A percentile compares a stretch with the other conserved stretches of the same genome.
phyloP scores from a whole-genome alignment of 768 basidiomycete species.

The Auricularia sp. region DNA sequence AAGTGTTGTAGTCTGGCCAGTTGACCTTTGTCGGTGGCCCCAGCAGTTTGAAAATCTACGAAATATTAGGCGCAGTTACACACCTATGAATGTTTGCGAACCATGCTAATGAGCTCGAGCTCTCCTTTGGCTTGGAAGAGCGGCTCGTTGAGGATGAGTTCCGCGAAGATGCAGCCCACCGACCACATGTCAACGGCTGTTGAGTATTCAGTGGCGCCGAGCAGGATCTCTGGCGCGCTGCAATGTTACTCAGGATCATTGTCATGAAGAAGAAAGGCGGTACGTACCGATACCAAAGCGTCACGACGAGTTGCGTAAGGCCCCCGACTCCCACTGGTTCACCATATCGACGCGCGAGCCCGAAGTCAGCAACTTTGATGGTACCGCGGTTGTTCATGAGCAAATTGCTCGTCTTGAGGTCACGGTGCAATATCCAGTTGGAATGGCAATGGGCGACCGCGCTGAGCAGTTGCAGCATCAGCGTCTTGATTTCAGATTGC shows the following conservation, averaged over 20 bases:
- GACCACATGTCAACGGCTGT: conserved; percentile 99
- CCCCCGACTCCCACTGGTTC: conserved; percentile 95
- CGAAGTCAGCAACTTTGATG: conserved; percentile 98
- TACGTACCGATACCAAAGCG: conserved; percentile 92
- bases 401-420: conserved; percentile 93
- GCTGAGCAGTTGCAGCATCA: conserved; percentile 86
- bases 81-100: conserved; percentile 11
- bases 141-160: conserved; percentile 88
- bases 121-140: conserved; percentile 97
- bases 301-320: conserved; percentile 96
- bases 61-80: background rate
- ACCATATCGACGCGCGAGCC: conserved; percentile 88
- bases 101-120: conserved; percentile 80
- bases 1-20: conserved; percentile 75
- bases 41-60: conserved; percentile 78
- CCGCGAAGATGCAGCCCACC: conserved; percentile 96
- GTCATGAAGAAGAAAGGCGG: conserved; percentile 11
- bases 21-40: conserved; percentile 80
- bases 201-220: conserved; percentile 88
- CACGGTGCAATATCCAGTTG: conserved; percentile 96
- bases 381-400: conserved; percentile 99
- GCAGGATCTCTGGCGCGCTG: conserved; percentile 89
- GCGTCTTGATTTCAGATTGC: conserved; percentile 95
- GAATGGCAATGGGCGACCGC: conserved; percentile 90
- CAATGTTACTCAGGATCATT: conserved; percentile 6